Base-by-base conservation (phyloP, 2,329 filamentous ascomycete genomes). In the Talaromyces rugulosus region DNA sequence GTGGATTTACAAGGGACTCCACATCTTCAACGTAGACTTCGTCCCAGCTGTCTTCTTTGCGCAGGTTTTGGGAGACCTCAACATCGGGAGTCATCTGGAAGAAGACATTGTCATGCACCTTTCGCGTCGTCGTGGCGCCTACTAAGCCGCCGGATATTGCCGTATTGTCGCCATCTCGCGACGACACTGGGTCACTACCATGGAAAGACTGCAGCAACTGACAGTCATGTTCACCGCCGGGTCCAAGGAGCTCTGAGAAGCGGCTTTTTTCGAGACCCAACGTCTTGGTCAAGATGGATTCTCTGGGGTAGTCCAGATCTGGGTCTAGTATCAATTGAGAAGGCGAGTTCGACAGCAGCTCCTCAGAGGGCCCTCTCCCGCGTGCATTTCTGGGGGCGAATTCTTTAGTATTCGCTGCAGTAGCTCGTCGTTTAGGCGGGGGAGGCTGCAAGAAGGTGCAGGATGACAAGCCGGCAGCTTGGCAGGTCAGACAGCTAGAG, bases 371-470 rank as follows among this genome's bases (percentile, higher is more conserved):
- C 4, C 30, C 40, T 34, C 42, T 42, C 7, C 40, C 27, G 8
- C 59, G 58, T 33, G 14, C 5, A 18, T 54, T 59, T 28, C 33
- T 58, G 2, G 95, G 95, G 65, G 95, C 95, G n/a, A 88, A 96
- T 77, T 96, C 92, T 6, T 96, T 96, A 77, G 83, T 96, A 63
- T 84, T 99, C 18, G 94, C 95, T 1, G 86, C 91, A 30, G 88
- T 98, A 55, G 85, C 98, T 59, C 89, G 91, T 64, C 90, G 95
- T 60, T 85, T 99, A 62, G 89, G 87, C 71, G 88, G 87, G 28
- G 90, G 90, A 74, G 89, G 91, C 67, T 89, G 87, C 57, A 88
- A 82, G 73, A 93, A 87, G 51, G 91, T 93, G 77, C 91, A 95
- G 68, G 91, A 58, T 40, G 59, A 88, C 72, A 90, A 85, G 70